Percentiles rank a stretch among this genome's conserved stretches.
phyloP scores from a whole-genome alignment of 306 rosid genomes.

The Quercus robur region DNA sequence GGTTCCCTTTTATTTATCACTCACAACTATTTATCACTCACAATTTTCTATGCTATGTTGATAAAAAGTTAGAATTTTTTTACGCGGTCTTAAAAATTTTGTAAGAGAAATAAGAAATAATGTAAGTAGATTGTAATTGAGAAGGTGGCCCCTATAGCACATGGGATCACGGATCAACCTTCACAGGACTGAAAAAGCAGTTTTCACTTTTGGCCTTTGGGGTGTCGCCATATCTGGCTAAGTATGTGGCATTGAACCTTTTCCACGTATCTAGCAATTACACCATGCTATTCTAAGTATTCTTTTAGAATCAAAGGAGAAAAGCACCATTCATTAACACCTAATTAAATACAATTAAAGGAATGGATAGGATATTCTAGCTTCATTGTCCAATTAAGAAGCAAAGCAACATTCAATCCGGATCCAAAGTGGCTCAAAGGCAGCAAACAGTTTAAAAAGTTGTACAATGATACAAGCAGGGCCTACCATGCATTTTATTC shows the following conservation, averaged over 20 bases:
- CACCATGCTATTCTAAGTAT: background rate
- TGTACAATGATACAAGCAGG: background rate
- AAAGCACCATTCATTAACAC: background rate
- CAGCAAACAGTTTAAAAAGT: background rate
- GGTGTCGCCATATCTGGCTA: background rate
- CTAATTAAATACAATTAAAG: background rate
- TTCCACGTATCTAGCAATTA: background rate
- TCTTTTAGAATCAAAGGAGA: background rate
- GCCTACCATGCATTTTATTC: background rate
- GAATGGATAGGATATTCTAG: background rate
- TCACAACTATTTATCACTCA: no score
- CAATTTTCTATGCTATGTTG: no score
- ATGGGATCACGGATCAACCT: no score
- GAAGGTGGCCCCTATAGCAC: no score
- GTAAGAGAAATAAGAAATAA: no score
- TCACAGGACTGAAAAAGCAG: background rate
- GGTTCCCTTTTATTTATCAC: no score
- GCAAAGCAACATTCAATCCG: background rate
- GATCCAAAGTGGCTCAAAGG: slow-evolving; percentile 18
- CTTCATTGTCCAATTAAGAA: background rate
- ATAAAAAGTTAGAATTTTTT: no score
- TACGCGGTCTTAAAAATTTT: no score
- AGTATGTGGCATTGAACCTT: background rate
- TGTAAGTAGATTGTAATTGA: no score
- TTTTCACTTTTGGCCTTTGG: background rate